phyloP scores from a whole-genome alignment of 2,329 filamentous ascomycete genomes.

The Apiospora rasikravindrae region DNA sequence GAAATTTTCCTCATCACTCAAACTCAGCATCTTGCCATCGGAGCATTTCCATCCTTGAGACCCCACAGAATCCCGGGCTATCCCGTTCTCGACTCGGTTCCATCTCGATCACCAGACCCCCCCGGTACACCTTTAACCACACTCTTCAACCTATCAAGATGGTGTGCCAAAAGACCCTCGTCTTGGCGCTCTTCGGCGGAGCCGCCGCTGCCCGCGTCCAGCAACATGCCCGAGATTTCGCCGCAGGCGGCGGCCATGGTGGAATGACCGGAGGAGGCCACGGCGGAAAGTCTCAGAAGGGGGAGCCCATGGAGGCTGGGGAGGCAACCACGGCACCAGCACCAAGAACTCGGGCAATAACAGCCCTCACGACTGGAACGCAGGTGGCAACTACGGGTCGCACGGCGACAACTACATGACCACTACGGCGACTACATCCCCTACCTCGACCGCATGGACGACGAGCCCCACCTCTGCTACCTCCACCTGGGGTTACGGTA shows the following conservation, averaged over 20 bases:
- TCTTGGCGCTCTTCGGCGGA: neutral
- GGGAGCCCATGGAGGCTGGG: neutral
- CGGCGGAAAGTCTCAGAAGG: neutral
- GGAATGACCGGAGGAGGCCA: neutral
- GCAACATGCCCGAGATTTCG: neutral
- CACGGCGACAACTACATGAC: no score
- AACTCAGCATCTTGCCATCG: neutral
- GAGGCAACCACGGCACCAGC: neutral
- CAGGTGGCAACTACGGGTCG: neutral
- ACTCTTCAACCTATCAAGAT: neutral
- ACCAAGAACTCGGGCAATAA: neutral
- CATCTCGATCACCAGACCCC: neutral
- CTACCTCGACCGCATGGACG: neutral
- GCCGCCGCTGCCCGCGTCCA: neutral
- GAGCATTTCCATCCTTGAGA: neutral
- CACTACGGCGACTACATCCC: neutral
- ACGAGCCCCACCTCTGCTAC: no score
- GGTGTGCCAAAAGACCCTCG: neutral
- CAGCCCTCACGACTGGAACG: neutral
- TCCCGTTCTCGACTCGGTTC: neutral
- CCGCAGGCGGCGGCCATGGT: no score
- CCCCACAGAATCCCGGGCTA: neutral
- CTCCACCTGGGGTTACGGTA: no score
- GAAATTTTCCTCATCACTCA: neutral
- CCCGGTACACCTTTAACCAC: no score